These are phyloP conservation scores for Nicotiana paniculata DNA, from an alignment of 257 asterid genomes.

Conservation along the genomic window DNA sequence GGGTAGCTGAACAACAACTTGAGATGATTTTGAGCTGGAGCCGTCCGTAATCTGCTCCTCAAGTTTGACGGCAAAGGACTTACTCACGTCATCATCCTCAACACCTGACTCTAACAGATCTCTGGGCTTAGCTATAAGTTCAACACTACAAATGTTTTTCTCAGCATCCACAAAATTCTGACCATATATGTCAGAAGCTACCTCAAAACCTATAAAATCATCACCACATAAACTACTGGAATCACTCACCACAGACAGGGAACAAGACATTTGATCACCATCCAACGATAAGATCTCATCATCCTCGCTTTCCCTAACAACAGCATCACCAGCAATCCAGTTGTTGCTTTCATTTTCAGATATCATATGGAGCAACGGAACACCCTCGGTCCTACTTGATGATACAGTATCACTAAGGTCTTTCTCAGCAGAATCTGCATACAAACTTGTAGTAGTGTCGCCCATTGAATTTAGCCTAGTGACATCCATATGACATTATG, in stretches of 20 bases:
- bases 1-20: conserved; percentile 22
- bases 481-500: conserved; percentile 31
- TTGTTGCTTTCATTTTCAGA: conserved; percentile 24
- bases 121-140: conserved; percentile 28
- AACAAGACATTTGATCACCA: conserved; percentile 48
- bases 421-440: conserved; percentile 25
- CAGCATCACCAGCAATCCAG: conserved; percentile 32
- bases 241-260: conserved; percentile 78
- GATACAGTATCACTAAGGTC: conserved; percentile 19
- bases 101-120: conserved; percentile 19
- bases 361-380: conserved; percentile 15
- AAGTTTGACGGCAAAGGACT: conserved; percentile 22
- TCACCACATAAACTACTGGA: conserved; percentile 83
- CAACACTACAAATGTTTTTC: conserved; percentile 27
- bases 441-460: conserved; percentile 24
- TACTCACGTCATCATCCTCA: conserved; percentile 12
- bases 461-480: conserved; percentile 36
- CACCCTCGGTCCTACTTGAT: conserved; percentile 10
- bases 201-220: conserved; percentile 51
- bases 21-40: conserved; percentile 30
- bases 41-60: conserved; percentile 35
- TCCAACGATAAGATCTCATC: conserved; percentile 49
- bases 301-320: conserved; percentile 50
- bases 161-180: conserved; percentile 29
- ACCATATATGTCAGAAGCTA: conserved; percentile 29